Conservation (phyloP, 257 asterid species). For the Capsicum chinense region DNA sequence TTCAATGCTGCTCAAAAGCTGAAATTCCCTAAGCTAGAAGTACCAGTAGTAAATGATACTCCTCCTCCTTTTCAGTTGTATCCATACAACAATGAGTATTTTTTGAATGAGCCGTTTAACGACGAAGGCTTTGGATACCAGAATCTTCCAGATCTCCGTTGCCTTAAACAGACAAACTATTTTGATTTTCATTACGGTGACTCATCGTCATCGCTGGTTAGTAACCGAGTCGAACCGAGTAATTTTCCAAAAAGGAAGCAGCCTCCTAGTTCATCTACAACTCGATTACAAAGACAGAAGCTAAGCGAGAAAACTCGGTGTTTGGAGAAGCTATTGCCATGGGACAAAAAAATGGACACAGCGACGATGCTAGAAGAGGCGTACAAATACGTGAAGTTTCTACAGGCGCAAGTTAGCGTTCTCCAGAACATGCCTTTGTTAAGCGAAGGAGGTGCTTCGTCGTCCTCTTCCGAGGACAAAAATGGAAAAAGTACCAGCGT, state of each 20-base stretch:
- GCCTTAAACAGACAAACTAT: constrained; percentile 43
- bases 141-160: constrained; percentile 44
- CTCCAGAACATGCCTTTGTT: constrained; percentile 67
- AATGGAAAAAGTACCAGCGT: not conserved
- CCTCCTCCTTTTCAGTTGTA: not conserved
- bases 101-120: constrained; percentile 37
- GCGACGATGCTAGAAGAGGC: constrained; percentile 78
- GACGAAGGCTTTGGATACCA: constrained; percentile 28
- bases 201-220: constrained; percentile 31
- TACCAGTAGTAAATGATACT: not conserved
- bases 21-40: constrained; percentile 21
- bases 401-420: constrained; percentile 69
- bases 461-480: constrained; percentile 2
- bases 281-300: constrained; percentile 37
- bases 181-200: not conserved
- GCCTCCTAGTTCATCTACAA: not conserved
- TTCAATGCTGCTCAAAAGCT: not conserved
- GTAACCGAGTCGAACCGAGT: constrained; percentile 6
- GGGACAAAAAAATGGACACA: constrained; percentile 65
- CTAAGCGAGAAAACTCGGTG: constrained; percentile 59
- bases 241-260: constrained; percentile 14
- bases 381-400: constrained; percentile 72
- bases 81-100: not conserved
- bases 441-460: not conserved
- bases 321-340: constrained; percentile 63